Percentiles rank a stretch among this genome's conserved stretches.
Evolutionary conservation across 805 yeast species (phyloP).

Genomic region (Candida ortonii): DNA sequence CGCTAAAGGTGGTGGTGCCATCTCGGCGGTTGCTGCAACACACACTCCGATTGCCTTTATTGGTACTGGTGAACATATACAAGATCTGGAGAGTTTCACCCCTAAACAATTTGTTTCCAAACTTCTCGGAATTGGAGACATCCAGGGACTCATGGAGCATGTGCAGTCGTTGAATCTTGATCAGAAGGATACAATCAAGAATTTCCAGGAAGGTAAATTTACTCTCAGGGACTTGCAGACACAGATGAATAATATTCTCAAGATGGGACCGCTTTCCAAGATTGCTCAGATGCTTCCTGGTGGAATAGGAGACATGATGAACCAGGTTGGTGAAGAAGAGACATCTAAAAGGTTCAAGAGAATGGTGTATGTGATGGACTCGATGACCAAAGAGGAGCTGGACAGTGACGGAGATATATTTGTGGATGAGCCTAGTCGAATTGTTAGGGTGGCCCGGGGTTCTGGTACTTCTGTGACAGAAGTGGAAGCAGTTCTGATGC

Average conservation of each 20-base stretch:
- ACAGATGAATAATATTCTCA: slow-evolving; percentile 91
- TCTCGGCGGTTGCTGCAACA: slow-evolving; percentile 97
- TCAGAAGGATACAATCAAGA: slow-evolving; percentile 86
- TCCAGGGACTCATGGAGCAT: slow-evolving; percentile 91
- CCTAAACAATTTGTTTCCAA: slow-evolving; percentile 90
- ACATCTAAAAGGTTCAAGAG: slow-evolving; percentile 77
- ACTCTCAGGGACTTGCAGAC: slow-evolving; percentile 88
- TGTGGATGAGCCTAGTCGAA: slow-evolving; percentile 76
- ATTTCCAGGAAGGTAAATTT: slow-evolving; percentile 91
- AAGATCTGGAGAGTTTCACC: slow-evolving; percentile 86
- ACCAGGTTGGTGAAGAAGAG: slow-evolving; percentile 88
- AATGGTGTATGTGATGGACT: slow-evolving; percentile 90
- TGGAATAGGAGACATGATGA: slow-evolving; percentile 79
- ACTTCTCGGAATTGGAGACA: slow-evolving; percentile 91
- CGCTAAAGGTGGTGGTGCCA: slow-evolving; percentile 99
- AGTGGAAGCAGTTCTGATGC: slow-evolving; percentile 87
- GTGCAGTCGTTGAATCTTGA: slow-evolving; percentile 84
- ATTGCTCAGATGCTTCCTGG: slow-evolving; percentile 95
- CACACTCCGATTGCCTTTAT: slow-evolving; percentile 92
- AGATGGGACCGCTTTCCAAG: slow-evolving; percentile 94
- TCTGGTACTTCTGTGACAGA: slow-evolving; percentile 91
- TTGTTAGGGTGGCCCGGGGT: slow-evolving; percentile 89
- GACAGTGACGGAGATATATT: slow-evolving; percentile 86
- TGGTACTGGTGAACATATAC: slow-evolving; percentile 97
- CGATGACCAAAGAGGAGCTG: slow-evolving; percentile 90